Base-by-base conservation (phyloP, 768 basidiomycete genomes). In the Inosperma sp. region DNA sequence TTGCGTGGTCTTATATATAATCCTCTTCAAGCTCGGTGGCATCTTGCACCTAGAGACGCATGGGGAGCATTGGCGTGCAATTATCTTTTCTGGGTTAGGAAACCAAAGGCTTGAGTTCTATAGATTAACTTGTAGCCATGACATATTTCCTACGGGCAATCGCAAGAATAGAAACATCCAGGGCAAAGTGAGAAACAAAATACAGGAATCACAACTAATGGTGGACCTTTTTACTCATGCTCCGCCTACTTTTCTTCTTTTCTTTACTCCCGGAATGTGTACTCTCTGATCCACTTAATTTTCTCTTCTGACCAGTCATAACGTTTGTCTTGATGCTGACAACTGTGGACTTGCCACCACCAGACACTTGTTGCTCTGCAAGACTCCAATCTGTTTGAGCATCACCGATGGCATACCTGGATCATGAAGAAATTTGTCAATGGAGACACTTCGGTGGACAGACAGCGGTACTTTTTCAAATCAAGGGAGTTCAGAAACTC, bases 1-100 rank as follows among this genome's bases (percentile, higher is more conserved):
- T 69, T 87, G n/a, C 77, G 88, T 4, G 89, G 89, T 3, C 73
- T 92, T 33, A 71, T 88, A 16, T 93, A 89, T 63, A 70, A 85
- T 36, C 91, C 90, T 7, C 75, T 88, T 58, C 73, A 70, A 16
- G 82, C 81, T 1, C 71, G 75, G 35, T 93, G 90, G 90, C 60
- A 70, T 48, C 71, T 93, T n/a, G 79, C 80, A 51, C 78, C 85
- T 4, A 72, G 83, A 30, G 72, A 74, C 14, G 76, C 77, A 7
- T 70, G 70, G 69, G 79, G 77, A 19, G 74, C 82, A 44, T 65
- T 74, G 33, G 72, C 75, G 47, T 87, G 83, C 62, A 93, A 88
- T 60, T 93, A 93, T 66, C 55, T 93, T 56, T 90, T 93, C 66
- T 93, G 91, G 89, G 84, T 84, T n/a, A 74, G 89, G 87, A 82